Evolutionary conservation across 768 basidiomycete species (phyloP).

Genomic region (Suillus hirtellus): DNA sequence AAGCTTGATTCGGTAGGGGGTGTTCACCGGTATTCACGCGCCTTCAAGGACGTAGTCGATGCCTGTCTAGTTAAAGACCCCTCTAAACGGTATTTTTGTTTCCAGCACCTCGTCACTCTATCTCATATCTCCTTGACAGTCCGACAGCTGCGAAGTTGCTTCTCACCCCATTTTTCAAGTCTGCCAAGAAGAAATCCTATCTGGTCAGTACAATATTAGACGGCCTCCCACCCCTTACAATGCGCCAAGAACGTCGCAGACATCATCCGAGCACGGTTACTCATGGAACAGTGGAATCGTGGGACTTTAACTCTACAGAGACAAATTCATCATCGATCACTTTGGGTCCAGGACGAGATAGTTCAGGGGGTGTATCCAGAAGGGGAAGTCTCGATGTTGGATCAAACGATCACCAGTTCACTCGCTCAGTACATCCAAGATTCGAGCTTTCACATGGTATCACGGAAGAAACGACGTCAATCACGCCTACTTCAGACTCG

Average conservation of each 20-base stretch:
- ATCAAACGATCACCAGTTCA: constrained; percentile 3
- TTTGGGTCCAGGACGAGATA: constrained; percentile 4
- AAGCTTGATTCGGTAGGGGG: constrained; percentile 74
- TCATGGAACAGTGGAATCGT: constrained; percentile 67
- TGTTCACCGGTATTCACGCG: constrained; percentile 70
- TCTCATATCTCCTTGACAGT: constrained; percentile 35
- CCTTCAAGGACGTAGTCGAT: constrained; percentile 82
- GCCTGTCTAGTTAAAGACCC: constrained; percentile 87
- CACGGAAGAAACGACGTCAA: background rate
- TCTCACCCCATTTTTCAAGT: constrained; percentile 75
- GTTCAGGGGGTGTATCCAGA: constrained; percentile 14
- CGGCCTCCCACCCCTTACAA: constrained; percentile 70
- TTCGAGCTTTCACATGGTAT: constrained; percentile 7
- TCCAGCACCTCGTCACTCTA: background rate
- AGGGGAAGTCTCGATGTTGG: constrained; percentile 8
- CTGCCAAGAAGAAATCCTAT: constrained; percentile 75
- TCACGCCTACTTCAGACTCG: background rate
- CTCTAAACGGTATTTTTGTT: constrained; percentile 53
- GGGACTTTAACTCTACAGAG: constrained; percentile 67
- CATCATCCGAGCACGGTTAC: constrained; percentile 37
- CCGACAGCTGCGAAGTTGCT: constrained; percentile 81
- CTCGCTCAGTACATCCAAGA: constrained; percentile 1
- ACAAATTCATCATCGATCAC: constrained; percentile 35
- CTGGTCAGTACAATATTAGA: constrained; percentile 76
- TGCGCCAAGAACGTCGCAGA: constrained; percentile 68